Conservation (phyloP, 2,329 filamentous ascomycete species). For the Fusarium temperatum region DNA sequence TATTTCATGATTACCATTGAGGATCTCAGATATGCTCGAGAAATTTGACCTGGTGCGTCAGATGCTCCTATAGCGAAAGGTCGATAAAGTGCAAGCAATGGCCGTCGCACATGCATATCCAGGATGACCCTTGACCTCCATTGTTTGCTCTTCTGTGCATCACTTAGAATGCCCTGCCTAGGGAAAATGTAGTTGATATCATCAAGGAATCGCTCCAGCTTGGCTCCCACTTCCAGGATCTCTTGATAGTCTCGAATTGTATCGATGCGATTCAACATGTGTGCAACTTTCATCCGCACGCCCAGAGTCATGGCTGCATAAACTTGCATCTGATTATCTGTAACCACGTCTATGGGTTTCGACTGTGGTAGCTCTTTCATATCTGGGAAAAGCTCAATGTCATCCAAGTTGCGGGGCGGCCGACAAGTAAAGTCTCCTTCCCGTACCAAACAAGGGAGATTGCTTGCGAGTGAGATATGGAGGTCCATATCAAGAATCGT, state of each 20-base stretch:
- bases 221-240: slow-evolving; percentile 62
- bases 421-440: slow-evolving; percentile 64
- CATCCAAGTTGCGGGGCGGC: slow-evolving; percentile 63
- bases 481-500: slow-evolving; percentile 66
- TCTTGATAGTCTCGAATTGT: slow-evolving; percentile 62
- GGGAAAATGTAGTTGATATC: slow-evolving; percentile 64
- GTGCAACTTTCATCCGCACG: slow-evolving; percentile 59
- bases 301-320: slow-evolving; percentile 62
- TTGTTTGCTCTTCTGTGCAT: slow-evolving; percentile 57
- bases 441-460: slow-evolving; percentile 60
- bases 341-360: slow-evolving; percentile 61
- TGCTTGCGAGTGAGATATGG: slow-evolving; percentile 62
- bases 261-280: slow-evolving; percentile 62
- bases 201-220: slow-evolving; percentile 62
- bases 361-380: slow-evolving; percentile 60
- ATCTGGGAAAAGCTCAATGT: slow-evolving; percentile 57
- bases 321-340: slow-evolving; percentile 63
- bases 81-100: slow-evolving; percentile 62
- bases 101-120: slow-evolving; percentile 64
- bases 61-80: slow-evolving; percentile 63
- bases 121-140: slow-evolving; percentile 62
- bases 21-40: slow-evolving; percentile 61
- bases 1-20: slow-evolving; percentile 66
- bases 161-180: slow-evolving; percentile 53
- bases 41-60: slow-evolving; percentile 61